These are phyloP conservation scores for Earliella scabrosa DNA, from an alignment of 1,284 basidiomycete species.

Conservation along the genomic window DNA sequence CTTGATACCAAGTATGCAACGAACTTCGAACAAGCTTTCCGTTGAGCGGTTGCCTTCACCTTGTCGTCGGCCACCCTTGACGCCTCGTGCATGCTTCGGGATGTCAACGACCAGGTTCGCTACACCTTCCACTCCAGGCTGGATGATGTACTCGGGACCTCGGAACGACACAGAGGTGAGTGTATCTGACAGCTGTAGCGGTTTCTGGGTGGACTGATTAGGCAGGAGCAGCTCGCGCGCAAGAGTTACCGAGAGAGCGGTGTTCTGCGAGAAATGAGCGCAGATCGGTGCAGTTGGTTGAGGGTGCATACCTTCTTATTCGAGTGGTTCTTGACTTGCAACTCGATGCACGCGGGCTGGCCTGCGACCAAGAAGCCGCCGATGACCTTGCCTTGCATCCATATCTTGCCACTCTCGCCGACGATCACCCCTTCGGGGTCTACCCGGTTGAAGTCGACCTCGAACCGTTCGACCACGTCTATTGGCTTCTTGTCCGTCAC, in stretches of 20 bases:
- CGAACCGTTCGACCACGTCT: conserved; percentile 63
- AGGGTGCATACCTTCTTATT: conserved; percentile 80
- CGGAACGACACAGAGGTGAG: conserved; percentile 70
- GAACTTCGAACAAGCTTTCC: conserved; percentile 68
- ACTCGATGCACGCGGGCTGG: conserved; percentile 67
- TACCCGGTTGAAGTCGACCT: conserved; percentile 40
- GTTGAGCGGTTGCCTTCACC: conserved; percentile 40
- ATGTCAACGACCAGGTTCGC: conserved; percentile 78
- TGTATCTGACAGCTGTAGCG: conserved; percentile 66
- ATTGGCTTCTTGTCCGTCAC: conserved; percentile 65
- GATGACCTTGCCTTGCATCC: conserved; percentile 68
- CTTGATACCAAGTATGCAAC: conserved; percentile 56
- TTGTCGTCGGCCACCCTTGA: conserved; percentile 54
- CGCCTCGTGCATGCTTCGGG: conserved; percentile 61
- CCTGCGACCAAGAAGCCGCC: conserved; percentile 69
- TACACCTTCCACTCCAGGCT: conserved; percentile 72
- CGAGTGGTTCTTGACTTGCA: conserved; percentile 81
- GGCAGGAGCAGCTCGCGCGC: conserved; percentile 63
- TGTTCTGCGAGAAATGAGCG: conserved; percentile 50
- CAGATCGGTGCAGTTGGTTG: too few relatives aligned
- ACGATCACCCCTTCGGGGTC: conserved; percentile 64
- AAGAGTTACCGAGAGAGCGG: conserved; percentile 62
- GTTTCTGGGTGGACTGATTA: conserved; percentile 44
- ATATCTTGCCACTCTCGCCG: conserved; percentile 77
- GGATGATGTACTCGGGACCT: conserved; percentile 72